phyloP scores from a whole-genome alignment of 2,329 filamentous ascomycete species.

The Lasiodiplodia citricola region DNA sequence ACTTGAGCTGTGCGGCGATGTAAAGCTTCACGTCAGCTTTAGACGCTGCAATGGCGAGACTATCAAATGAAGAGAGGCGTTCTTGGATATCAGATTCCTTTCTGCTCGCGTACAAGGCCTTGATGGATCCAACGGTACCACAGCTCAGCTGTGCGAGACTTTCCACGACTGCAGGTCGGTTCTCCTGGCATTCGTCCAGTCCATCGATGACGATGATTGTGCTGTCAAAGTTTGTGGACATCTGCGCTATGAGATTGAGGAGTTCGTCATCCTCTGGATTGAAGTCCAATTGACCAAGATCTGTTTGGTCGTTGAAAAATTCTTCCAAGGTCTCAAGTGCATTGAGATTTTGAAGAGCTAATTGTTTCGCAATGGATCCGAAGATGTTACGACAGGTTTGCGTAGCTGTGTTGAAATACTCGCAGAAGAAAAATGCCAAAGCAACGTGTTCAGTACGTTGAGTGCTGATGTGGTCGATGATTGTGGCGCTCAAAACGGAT shows the following conservation, averaged over 20 bases:
- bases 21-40: background rate
- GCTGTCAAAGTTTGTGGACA: background rate
- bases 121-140: background rate
- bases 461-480: background rate
- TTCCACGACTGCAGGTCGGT: background rate
- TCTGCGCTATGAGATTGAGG: background rate
- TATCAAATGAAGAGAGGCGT: background rate
- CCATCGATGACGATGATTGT: slow-evolving; percentile 11
- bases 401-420: background rate
- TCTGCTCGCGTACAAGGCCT: background rate
- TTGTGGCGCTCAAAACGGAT: background rate
- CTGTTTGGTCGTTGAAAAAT: background rate
- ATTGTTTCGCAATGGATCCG: background rate
- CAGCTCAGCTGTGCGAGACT: background rate
- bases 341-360: background rate
- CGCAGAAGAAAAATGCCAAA: background rate
- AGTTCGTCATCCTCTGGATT: background rate
- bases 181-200: background rate
- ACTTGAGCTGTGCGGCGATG: background rate
- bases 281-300: background rate
- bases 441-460: background rate
- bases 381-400: background rate
- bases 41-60: background rate
- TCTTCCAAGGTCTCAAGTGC: background rate
- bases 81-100: background rate